Base-by-base conservation (phyloP, 1,139 yeast species). In the Saccharomyces uvarum region DNA sequence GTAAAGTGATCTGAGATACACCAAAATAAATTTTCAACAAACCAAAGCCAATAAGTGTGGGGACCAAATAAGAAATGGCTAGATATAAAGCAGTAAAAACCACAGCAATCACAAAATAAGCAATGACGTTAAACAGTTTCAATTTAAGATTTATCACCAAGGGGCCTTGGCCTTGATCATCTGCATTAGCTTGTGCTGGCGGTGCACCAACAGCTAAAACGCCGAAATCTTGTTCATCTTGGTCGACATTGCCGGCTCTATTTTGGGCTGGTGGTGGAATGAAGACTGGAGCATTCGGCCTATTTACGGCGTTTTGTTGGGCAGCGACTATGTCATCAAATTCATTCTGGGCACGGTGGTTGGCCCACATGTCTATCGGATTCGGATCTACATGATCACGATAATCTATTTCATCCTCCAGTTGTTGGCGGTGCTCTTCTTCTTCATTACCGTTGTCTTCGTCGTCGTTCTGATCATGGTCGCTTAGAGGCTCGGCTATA, bases 21-120 rank as follows among this genome's bases (percentile, higher is more conserved):
- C 54, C 41, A 9, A 57, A 31, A 44, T 64, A 65, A 3, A 61
- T 8, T 32, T 54, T 58, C n/a, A 66, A 32, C 42, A 69, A 55
- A 2, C 58, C 56, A 51, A 56, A 60, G 3, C 88, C 88, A 11
- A 80, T 53, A 47, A 77, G 61, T 5, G 83, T 79, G 0, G 90
- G 90, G 2, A 82, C 59, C 42, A 80, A 72, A 62, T 83, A 84
- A 2, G 81, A 72, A 5, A 75, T 53, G 38, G 78, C 72, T 50
- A 83, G 64, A 53, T 77, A 78, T 1, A 73, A 67, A 0, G 78
- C 66, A 6, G 80, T 72, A 26, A 79, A 68, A 2, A 75, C 61
- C 57, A 82, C 77, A 38, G 80, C 70, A 27, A 74, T 65, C 44
- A 61, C 57, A 46, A 66, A 64, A 47, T 70, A 68, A n/a, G 60